Conservation (phyloP, 768 basidiomycete species). For the Hirschioporus abietinus region DNA sequence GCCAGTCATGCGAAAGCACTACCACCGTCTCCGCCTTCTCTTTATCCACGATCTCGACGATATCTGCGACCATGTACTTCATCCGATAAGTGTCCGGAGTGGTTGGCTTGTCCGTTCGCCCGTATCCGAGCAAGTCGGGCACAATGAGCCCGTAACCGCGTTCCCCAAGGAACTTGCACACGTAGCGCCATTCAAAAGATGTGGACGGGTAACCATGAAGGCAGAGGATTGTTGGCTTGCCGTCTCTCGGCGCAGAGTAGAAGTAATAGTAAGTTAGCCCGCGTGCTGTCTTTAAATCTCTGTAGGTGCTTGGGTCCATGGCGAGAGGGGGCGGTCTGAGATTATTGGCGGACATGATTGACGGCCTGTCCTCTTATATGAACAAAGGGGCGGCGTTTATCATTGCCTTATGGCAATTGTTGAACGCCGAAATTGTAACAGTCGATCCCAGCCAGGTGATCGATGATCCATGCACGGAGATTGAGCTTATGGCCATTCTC, state of each 20-base stretch:
- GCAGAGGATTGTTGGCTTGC: slow-evolving; percentile 35
- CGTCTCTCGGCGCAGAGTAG: slow-evolving; percentile 19
- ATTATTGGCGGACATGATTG: too few relatives aligned
- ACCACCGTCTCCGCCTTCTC: slow-evolving; percentile 24
- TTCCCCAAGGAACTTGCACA: slow-evolving; percentile 32
- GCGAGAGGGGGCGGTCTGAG: too few relatives aligned
- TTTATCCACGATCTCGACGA: slow-evolving; percentile 30
- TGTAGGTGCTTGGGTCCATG: slow-evolving; percentile 21
- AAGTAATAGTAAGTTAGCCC: slow-evolving; percentile 33
- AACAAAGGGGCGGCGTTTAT: too few relatives aligned
- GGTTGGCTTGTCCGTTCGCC: slow-evolving; percentile 37
- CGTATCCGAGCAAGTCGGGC: slow-evolving; percentile 45
- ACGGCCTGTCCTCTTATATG: too few relatives aligned
- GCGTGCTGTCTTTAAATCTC: slow-evolving; percentile 26
- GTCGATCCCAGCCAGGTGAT: too few relatives aligned
- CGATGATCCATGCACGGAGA: too few relatives aligned
- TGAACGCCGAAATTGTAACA: too few relatives aligned
- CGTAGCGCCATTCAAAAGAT: slow-evolving; percentile 36
- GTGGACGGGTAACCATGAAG: slow-evolving; percentile 42
- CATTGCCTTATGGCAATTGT: too few relatives aligned
- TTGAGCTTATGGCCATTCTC: too few relatives aligned
- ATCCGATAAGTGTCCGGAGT: slow-evolving; percentile 23
- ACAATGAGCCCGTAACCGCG: slow-evolving; percentile 39
- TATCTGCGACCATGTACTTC: slow-evolving; percentile 23
- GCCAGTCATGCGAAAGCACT: slow-evolving; percentile 32